Conservation (phyloP, 2,329 filamentous ascomycete genomes). For the Epichloe amarillans region DNA sequence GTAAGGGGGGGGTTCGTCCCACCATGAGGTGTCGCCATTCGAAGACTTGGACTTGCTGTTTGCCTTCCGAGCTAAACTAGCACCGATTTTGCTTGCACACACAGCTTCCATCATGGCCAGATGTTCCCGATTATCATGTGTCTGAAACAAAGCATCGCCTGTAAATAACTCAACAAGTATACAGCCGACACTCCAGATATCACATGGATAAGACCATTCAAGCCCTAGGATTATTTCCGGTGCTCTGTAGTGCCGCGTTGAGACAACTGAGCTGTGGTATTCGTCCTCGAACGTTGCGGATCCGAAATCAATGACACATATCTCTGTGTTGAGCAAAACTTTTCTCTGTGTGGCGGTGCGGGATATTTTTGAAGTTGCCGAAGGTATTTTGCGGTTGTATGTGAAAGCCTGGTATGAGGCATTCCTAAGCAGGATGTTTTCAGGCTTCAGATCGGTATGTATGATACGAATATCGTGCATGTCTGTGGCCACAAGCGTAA, state of each 20-base stretch:
- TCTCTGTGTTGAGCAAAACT: slow-evolving; percentile 55
- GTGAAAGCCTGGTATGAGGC: slow-evolving; percentile 56
- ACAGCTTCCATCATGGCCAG: slow-evolving; percentile 66
- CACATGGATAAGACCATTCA: slow-evolving; percentile 58
- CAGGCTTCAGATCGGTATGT: slow-evolving; percentile 68
- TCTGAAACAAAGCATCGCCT: slow-evolving; percentile 58
- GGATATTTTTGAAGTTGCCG: slow-evolving; percentile 25
- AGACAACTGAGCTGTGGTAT: slow-evolving; percentile 59
- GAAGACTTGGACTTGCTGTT: no score
- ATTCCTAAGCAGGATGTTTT: slow-evolving; percentile 56
- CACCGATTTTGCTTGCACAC: no score
- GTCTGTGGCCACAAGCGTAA: no score
- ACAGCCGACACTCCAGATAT: slow-evolving; percentile 63
- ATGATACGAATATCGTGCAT: slow-evolving; percentile 93
- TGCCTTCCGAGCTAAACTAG: no score
- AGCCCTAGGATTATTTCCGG: slow-evolving; percentile 59
- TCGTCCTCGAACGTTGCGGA: slow-evolving; percentile 62
- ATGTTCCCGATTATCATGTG: slow-evolving; percentile 59
- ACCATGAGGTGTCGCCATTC: slow-evolving; percentile 12
- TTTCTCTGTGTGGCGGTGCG: slow-evolving; percentile 46
- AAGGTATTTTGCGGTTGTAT: slow-evolving; percentile 56
- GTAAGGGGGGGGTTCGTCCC: slow-evolving; percentile 20
- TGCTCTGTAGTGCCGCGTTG: slow-evolving; percentile 55
- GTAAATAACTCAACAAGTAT: slow-evolving; percentile 62
- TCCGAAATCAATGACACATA: slow-evolving; percentile 57